phyloP scores from a whole-genome alignment of 1,284 basidiomycete genomes.

The Ustilago bromivora region DNA sequence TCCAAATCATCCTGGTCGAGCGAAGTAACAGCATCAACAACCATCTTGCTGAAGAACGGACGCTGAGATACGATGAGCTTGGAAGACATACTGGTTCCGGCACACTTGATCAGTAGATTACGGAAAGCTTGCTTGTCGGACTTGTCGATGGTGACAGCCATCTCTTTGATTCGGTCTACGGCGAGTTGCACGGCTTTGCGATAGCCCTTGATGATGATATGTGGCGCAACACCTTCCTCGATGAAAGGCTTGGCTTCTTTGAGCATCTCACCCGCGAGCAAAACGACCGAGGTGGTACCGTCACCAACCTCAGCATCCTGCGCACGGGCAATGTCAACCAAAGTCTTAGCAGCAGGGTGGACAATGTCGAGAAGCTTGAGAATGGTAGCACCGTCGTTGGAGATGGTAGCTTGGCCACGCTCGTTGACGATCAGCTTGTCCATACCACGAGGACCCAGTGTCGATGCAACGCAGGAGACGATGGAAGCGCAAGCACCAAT shows the following conservation, averaged over 20 bases:
- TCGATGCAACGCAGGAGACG: conserved; percentile 76
- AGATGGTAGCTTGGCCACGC: conserved; percentile 94
- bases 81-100: conserved; percentile 98
- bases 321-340: conserved; percentile 96
- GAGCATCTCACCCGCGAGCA: conserved; percentile 92
- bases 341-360: conserved; percentile 93
- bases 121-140: conserved; percentile 91
- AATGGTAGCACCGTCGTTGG: conserved; percentile 96
- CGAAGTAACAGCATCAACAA: conserved; percentile 86
- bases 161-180: conserved; percentile 85
- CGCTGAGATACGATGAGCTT: conserved; percentile 99
- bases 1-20: conserved; percentile 93
- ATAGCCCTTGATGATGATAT: conserved; percentile 97
- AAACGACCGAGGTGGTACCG: conserved; percentile 94
- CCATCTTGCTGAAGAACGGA: conserved; percentile 99
- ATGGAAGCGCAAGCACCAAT: conserved; percentile 74
- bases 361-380: conserved; percentile 96
- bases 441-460: conserved; percentile 98
- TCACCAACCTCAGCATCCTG: conserved; percentile 99
- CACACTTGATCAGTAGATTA: conserved; percentile 93
- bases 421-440: conserved; percentile 82
- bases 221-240: conserved; percentile 96
- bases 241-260: conserved; percentile 92
- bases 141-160: conserved; percentile 91
- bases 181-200: conserved; percentile 87